Conservation (phyloP, 805 yeast genomes). For the Priceomyces castillae region DNA sequence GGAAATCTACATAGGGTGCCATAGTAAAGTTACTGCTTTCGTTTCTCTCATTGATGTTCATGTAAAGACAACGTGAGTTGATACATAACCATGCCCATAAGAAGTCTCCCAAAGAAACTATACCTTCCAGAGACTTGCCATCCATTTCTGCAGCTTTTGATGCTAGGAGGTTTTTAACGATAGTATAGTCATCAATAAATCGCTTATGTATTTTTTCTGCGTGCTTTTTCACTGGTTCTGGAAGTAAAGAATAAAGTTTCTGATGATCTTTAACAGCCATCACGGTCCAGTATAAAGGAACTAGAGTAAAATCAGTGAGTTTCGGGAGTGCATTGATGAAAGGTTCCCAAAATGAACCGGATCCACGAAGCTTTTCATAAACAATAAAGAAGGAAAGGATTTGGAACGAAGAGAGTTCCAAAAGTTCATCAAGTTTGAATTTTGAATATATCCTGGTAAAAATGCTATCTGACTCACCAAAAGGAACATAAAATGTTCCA, state of each 20-base stretch:
- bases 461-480: conserved; percentile 17
- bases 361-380: conserved; percentile 40
- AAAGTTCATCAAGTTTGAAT: conserved; percentile 32
- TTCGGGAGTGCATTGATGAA: conserved; percentile 66
- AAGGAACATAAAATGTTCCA: conserved; percentile 23
- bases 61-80: conserved; percentile 87
- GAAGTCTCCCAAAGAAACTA: conserved; percentile 29
- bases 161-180: conserved; percentile 26
- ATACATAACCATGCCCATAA: conserved; percentile 83
- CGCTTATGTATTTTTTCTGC: conserved; percentile 39
- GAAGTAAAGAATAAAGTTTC: conserved; percentile 38
- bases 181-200: conserved; percentile 45
- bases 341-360: conserved; percentile 61
- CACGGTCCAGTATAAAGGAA: conserved; percentile 66
- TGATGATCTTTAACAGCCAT: conserved; percentile 22
- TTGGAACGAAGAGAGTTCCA: conserved; percentile 57
- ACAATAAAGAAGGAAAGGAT: conserved; percentile 49
- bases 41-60: conserved; percentile 56
- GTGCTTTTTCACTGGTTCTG: conserved; percentile 41
- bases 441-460: conserved; percentile 29
- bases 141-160: conserved; percentile 8
- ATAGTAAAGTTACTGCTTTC: conserved; percentile 72
- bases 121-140: neutral
- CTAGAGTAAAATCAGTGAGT: conserved; percentile 45
- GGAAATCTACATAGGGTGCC: conserved; percentile 88